Evolutionary conservation across 108 stramenopile species (phyloP).

Genomic region (Hondaea fermentalgiana): DNA sequence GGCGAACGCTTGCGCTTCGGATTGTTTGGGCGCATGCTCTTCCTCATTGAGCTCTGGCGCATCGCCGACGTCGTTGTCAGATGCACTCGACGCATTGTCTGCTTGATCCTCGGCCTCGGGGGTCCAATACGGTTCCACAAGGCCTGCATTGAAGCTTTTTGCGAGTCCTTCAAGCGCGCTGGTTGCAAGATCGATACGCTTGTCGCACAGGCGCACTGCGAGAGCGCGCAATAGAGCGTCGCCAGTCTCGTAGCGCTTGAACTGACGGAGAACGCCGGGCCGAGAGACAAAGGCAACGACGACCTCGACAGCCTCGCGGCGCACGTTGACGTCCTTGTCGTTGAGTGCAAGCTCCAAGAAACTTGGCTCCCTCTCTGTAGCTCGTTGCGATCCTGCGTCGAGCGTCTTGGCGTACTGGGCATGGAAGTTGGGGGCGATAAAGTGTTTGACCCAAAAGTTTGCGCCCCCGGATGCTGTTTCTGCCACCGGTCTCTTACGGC

Average conservation of each 20-base stretch:
- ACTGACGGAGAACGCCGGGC: not conserved
- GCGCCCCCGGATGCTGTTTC: not conserved
- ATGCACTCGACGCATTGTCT: not conserved
- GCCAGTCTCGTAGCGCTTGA: not conserved
- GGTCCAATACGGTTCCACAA: not conserved
- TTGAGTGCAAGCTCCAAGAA: not conserved
- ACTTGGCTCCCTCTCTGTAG: not conserved
- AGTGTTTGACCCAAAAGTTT: conserved; percentile 18
- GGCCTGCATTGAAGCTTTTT: not conserved
- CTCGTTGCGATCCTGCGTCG: not conserved
- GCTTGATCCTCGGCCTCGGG: not conserved
- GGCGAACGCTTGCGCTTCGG: not conserved
- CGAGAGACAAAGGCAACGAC: not conserved
- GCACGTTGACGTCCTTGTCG: conserved; percentile 1
- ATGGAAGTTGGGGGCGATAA: not conserved
- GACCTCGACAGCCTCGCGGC: not conserved
- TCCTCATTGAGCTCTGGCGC: not conserved
- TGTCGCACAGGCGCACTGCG: not conserved
- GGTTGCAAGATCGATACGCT: not conserved
- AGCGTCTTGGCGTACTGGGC: not conserved
- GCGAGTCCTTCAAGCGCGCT: not conserved
- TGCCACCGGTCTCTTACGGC: not conserved
- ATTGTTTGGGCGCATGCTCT: not conserved
- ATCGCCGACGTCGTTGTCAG: not conserved
- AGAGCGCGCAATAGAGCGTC: not conserved